These are phyloP conservation scores for Spathaspora arborariae DNA, from an alignment of 805 yeast genomes.

Conservation along the genomic window DNA sequence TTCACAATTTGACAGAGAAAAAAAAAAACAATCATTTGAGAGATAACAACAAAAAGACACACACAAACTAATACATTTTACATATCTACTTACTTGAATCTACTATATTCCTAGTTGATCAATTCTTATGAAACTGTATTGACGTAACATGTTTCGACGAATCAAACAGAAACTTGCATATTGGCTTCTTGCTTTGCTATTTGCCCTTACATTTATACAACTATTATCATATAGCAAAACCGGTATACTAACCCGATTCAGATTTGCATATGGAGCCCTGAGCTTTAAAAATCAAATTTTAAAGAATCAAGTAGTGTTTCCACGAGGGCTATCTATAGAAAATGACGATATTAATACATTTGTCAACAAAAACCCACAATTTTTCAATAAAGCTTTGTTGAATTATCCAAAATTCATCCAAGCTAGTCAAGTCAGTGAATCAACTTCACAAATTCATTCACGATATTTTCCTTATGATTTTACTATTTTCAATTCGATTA, in stretches of 20 bases:
- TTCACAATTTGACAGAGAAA: too few relatives aligned
- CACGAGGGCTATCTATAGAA: conserved; percentile 1
- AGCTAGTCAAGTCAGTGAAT: neutral
- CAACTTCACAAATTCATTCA: neutral
- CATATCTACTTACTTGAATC: too few relatives aligned
- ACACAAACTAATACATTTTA: too few relatives aligned
- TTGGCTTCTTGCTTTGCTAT: conserved; percentile 2
- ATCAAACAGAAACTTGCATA: neutral
- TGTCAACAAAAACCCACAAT: conserved; percentile 2
- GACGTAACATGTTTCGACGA: neutral
- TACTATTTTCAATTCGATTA: conserved; percentile 10
- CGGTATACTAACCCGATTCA: neutral
- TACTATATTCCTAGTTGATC: too few relatives aligned
- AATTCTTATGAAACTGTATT: too few relatives aligned
- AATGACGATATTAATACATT: conserved; percentile 2
- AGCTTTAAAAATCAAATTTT: neutral
- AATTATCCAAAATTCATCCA: conserved; percentile 2
- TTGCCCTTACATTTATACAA: conserved; percentile 1
- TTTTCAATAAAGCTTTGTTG: conserved; percentile 3
- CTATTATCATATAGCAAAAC: neutral
- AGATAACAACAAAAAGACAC: too few relatives aligned
- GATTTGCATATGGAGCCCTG: neutral
- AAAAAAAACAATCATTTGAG: too few relatives aligned
- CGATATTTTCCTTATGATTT: conserved; percentile 8
- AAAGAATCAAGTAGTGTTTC: conserved; percentile 6